A percentile compares a stretch with the other conserved stretches of the same genome.
Conservation (phyloP, 352 stramenopile species). For the Phytophthora palmivora region DNA sequence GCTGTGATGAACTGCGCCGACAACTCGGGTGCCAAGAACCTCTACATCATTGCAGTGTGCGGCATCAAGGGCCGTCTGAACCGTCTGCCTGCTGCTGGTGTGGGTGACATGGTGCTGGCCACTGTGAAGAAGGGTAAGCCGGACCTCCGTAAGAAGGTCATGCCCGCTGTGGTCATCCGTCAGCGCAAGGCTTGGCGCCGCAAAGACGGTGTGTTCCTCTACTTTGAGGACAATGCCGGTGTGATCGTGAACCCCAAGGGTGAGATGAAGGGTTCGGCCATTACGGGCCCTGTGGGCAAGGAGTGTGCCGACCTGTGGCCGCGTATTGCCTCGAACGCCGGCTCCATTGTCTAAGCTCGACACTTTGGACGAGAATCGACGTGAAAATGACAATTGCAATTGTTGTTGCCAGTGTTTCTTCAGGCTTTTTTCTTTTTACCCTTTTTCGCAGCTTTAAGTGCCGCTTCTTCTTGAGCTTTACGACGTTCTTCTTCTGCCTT, state of each 20-base stretch:
- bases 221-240: constrained; percentile 99
- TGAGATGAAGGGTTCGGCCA: constrained; percentile 99
- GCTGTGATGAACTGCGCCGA: constrained; percentile 99
- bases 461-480: constrained; percentile 71
- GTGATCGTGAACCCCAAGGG: constrained; percentile 99
- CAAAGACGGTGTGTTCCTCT: constrained; percentile 99
- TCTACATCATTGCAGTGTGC: constrained; percentile 99
- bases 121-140: constrained; percentile 99
- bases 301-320: constrained; percentile 99
- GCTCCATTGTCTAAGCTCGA: constrained; percentile 98
- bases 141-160: constrained; percentile 99
- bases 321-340: constrained; percentile 99
- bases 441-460: constrained; percentile 82
- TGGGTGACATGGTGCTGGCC: constrained; percentile 99
- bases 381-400: constrained; percentile 44
- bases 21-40: constrained; percentile 99
- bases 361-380: constrained; percentile 26
- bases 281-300: constrained; percentile 99
- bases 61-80: constrained; percentile 99
- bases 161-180: constrained; percentile 99
- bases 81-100: constrained; percentile 97
- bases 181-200: constrained; percentile 99
- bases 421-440: constrained; percentile 82
- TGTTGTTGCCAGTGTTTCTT: constrained; percentile 30
- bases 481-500: constrained; percentile 82